Evolutionary conservation across 176 grass and related monocot genomes (phyloP), one percentile per base, ranked within the genome.

Genomic region (Alloteropsis semialata): DNA sequence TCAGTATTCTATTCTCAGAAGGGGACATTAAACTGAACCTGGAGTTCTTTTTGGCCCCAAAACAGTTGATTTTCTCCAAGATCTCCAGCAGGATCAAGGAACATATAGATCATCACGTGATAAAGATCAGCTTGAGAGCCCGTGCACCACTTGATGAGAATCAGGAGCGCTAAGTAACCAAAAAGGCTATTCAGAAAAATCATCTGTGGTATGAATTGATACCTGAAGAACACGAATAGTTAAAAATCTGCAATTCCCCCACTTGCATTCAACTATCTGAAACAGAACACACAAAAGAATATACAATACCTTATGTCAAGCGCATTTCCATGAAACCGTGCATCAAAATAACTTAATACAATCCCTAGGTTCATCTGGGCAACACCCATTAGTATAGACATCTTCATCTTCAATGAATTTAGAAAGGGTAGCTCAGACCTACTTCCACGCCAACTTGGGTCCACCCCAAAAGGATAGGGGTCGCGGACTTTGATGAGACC

Each of bases 31-130:
- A 36, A 81, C 13, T 92, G 58, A 74, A 99, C 97, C 97, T 99
- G 97, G 72, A 99, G 85, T 85, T 82, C 60, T 72, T 87, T 96
- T 88, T 99, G 97, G 63, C 87, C 97, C 97, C 97, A 99, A 90
- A 99, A 94, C 65, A 99, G 69, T 84, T 94, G 83, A 83, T 99
- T 99, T 90, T 99, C 97, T 87, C 91, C 97, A 77, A 99, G 93
- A 93, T 99, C 87, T 65, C 82, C 93, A 72, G 74, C 58, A 72
- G 97, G 97, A 77, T 99, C 93, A 72, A 99, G 91, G 77, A 99
- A 99, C 97, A 99, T 99, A 85, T 99, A 99, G 90, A 99, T 99
- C 97, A 99, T 99, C 12, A 99, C 97, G 78, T 99, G 97, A 90
- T 99, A 99, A 14, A 99, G 72, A 87, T 99, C 97, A 58, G 97